These are phyloP conservation scores for Phialophora macrospora DNA, from an alignment of 2,329 filamentous ascomycete species.

Conservation along the genomic window DNA sequence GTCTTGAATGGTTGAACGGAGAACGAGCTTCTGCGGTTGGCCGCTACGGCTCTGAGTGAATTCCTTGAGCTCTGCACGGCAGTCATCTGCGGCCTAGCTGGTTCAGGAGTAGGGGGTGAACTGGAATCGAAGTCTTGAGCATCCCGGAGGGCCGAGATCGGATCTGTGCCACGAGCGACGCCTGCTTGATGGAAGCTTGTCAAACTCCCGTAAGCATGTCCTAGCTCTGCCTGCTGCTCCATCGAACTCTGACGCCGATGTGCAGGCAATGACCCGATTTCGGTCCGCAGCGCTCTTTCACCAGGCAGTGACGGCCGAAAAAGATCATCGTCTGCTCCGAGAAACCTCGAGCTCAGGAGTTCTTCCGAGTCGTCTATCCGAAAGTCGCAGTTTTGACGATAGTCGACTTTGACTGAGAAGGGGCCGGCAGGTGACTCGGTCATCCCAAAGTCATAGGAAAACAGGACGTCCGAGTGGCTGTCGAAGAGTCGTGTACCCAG, in stretches of 20 bases:
- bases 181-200: constrained; percentile 85
- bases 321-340: constrained; percentile 86
- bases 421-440: constrained; percentile 86
- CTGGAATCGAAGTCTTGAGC: constrained; percentile 60
- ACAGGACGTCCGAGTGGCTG: constrained; percentile 66
- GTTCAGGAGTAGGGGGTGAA: constrained; percentile 56
- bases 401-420: constrained; percentile 79
- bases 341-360: constrained; percentile 87
- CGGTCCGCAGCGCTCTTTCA: constrained; percentile 45
- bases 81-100: constrained; percentile 54
- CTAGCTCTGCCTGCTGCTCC: constrained; percentile 62
- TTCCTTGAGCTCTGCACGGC: constrained; percentile 56
- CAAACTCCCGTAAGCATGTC: constrained; percentile 85
- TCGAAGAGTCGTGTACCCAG: constrained; percentile 73
- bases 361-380: constrained; percentile 90
- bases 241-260: constrained; percentile 53
- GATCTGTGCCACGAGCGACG: constrained; percentile 76
- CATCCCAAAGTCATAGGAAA: constrained; percentile 78
- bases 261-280: constrained; percentile 74
- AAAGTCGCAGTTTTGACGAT: constrained; percentile 88
- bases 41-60: constrained; percentile 53
- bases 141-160: constrained; percentile 79
- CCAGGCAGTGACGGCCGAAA: constrained; percentile 77
- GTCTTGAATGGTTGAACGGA: constrained; percentile 97
- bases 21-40: constrained; percentile 75